These are phyloP conservation scores for Geranium rotundifolium DNA, from an alignment of 345 rosid species.

Conservation along the genomic window DNA sequence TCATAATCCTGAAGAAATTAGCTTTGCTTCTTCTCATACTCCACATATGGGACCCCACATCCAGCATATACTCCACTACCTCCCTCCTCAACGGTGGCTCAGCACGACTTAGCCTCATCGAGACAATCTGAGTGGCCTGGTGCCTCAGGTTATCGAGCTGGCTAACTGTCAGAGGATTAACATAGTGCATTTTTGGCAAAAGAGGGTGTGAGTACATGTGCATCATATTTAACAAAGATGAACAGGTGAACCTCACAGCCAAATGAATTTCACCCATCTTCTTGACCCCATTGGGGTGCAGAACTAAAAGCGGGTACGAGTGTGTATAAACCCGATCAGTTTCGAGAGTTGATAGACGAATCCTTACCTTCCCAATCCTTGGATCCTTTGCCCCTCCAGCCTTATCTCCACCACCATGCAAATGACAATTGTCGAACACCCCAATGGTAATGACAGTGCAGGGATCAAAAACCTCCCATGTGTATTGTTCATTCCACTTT, in stretches of 20 bases:
- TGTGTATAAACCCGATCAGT: slow-evolving; percentile 30
- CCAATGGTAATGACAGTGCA: slow-evolving; percentile 30
- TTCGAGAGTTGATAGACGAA: slow-evolving; percentile 30
- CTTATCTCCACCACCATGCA: slow-evolving; percentile 15
- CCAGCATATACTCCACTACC: slow-evolving; percentile 30
- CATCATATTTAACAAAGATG: slow-evolving; percentile 25
- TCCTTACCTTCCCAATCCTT: slow-evolving; percentile 27
- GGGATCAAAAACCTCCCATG: slow-evolving; percentile 31
- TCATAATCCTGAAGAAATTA: slow-evolving; percentile 28
- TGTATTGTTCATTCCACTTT: neutral
- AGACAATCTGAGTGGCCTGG: slow-evolving; percentile 26
- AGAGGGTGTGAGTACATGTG: slow-evolving; percentile 26
- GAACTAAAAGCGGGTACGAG: slow-evolving; percentile 25
- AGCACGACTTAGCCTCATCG: slow-evolving; percentile 24
- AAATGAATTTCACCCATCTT: slow-evolving; percentile 33
- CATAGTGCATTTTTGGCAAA: slow-evolving; percentile 30
- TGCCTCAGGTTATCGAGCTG: slow-evolving; percentile 28
- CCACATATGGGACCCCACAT: slow-evolving; percentile 36
- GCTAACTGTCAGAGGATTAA: slow-evolving; percentile 25
- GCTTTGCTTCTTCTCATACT: slow-evolving; percentile 37
- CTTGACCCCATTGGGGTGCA: slow-evolving; percentile 26
- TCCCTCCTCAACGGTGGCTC: slow-evolving; percentile 30
- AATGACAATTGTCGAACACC: slow-evolving; percentile 27
- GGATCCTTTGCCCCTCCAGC: slow-evolving; percentile 12
- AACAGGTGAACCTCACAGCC: slow-evolving; percentile 28